Conservation (phyloP, 805 yeast species). For the Metschnikowia continentalis region DNA sequence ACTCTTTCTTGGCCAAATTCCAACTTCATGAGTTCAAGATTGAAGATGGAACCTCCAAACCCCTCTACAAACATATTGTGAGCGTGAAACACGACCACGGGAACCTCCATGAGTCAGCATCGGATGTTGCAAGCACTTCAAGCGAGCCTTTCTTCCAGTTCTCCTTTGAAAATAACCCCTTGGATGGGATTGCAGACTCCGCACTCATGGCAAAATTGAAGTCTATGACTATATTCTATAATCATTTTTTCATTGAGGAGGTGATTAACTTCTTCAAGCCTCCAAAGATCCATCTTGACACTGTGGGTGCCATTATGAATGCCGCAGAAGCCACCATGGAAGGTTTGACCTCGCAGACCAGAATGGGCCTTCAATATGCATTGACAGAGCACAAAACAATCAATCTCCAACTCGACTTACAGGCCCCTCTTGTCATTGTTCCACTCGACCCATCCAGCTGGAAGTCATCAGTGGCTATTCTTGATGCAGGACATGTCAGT, state of each 20-base stretch:
- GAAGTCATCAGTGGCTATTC: constrained; percentile 82
- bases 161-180: constrained; percentile 80
- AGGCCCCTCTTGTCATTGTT: constrained; percentile 85
- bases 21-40: constrained; percentile 77
- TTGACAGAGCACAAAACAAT: constrained; percentile 91
- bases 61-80: constrained; percentile 83
- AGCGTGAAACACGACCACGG: constrained; percentile 66
- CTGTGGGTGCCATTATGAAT: constrained; percentile 82
- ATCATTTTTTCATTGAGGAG: constrained; percentile 76
- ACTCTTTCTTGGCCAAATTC: constrained; percentile 68
- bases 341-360: constrained; percentile 82
- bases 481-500: constrained; percentile 95
- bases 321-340: constrained; percentile 96
- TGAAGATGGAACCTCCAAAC: constrained; percentile 77
- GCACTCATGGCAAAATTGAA: constrained; percentile 65
- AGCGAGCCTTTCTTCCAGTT: constrained; percentile 73
- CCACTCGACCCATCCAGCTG: constrained; percentile 78
- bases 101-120: constrained; percentile 27
- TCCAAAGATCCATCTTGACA: constrained; percentile 79
- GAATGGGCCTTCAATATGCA: constrained; percentile 89
- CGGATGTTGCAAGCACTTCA: constrained; percentile 5
- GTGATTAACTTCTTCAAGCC: constrained; percentile 77
- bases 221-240: constrained; percentile 87
- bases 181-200: constrained; percentile 81
- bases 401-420: constrained; percentile 80